These are phyloP conservation scores for Boletus edulis DNA, from an alignment of 768 basidiomycete species.

Conservation along the genomic window DNA sequence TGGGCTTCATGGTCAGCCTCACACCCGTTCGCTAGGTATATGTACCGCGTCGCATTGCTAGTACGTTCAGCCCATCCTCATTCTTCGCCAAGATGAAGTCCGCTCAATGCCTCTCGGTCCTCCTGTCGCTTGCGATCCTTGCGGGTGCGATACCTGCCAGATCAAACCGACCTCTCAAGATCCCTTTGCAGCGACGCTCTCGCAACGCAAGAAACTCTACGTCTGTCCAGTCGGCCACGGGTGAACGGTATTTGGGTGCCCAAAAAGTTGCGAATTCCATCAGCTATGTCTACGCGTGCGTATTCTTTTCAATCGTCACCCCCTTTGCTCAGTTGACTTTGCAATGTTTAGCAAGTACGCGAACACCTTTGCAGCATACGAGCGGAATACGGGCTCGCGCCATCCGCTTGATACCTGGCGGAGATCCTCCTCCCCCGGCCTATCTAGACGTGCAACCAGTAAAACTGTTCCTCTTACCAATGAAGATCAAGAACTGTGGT, in stretches of 20 bases:
- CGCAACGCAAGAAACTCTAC: background rate
- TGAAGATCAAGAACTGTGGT: slow-evolving; percentile 35
- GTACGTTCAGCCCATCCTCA: background rate
- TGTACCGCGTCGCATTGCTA: background rate
- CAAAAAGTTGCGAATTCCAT: slow-evolving; percentile 1
- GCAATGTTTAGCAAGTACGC: slow-evolving; percentile 36
- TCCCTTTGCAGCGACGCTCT: slow-evolving; percentile 9
- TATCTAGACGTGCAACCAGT: slow-evolving; percentile 8
- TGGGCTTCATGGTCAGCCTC: background rate
- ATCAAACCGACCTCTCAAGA: background rate
- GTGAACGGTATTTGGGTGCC: background rate
- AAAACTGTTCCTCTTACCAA: slow-evolving; percentile 30
- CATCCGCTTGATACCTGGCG: slow-evolving; percentile 28
- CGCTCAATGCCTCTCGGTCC: background rate
- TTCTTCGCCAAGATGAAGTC: slow-evolving; percentile 7
- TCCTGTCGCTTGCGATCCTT: background rate
- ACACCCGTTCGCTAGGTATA: background rate
- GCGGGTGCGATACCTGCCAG: slow-evolving; percentile 8
- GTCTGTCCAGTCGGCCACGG: background rate
- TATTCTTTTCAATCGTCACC: background rate
- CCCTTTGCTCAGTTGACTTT: background rate
- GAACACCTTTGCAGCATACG: slow-evolving; percentile 39
- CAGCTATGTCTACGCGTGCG: slow-evolving; percentile 5
- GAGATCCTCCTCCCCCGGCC: background rate
- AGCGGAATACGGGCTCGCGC: slow-evolving; percentile 39